Conservation (phyloP, 495 filamentous ascomycete species). For the Aspergillus conjunctus region DNA sequence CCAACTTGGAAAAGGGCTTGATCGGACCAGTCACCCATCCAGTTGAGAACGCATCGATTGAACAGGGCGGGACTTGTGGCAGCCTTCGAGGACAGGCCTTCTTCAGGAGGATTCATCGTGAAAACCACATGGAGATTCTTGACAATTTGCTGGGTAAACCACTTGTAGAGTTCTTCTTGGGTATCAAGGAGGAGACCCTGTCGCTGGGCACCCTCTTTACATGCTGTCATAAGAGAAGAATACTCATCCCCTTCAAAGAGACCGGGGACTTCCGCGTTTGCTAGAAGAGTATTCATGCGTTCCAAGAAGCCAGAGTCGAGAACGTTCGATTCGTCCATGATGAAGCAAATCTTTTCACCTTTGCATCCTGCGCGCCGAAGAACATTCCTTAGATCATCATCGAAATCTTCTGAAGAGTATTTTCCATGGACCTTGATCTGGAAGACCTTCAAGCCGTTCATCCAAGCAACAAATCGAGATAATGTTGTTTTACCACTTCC, state of each 20-base stretch:
- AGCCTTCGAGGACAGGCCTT: conserved; percentile 90
- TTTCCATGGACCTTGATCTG: conserved; percentile 99
- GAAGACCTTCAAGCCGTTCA: conserved; percentile 98
- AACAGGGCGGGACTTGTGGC: conserved; percentile 96
- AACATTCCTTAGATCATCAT: conserved; percentile 93
- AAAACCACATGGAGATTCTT: conserved; percentile 99
- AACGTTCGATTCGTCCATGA: conserved; percentile 99
- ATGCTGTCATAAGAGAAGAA: conserved; percentile 94
- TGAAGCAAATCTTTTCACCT: conserved; percentile 99
- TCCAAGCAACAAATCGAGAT: conserved; percentile 98
- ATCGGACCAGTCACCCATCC: conserved; percentile 99
- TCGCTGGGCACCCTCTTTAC: conserved; percentile 95
- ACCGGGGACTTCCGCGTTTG: conserved; percentile 96
- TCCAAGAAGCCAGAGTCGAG: conserved; percentile 98
- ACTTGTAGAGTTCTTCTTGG: conserved; percentile 98
- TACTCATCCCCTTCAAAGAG: conserved; percentile 98
- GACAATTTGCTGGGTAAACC: conserved; percentile 99
- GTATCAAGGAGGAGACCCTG: conserved; percentile 95
- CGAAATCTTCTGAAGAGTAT: conserved; percentile 98
- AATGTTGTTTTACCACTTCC: conserved; percentile 98
- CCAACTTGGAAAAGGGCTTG: conserved; percentile 98
- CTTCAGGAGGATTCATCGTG: conserved; percentile 99
- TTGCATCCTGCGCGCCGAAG: conserved; percentile 93
- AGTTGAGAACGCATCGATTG: conserved; percentile 99
- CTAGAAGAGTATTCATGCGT: conserved; percentile 97